Base-by-base conservation (phyloP, 2,329 filamentous ascomycete species). In the Fusarium globosum region DNA sequence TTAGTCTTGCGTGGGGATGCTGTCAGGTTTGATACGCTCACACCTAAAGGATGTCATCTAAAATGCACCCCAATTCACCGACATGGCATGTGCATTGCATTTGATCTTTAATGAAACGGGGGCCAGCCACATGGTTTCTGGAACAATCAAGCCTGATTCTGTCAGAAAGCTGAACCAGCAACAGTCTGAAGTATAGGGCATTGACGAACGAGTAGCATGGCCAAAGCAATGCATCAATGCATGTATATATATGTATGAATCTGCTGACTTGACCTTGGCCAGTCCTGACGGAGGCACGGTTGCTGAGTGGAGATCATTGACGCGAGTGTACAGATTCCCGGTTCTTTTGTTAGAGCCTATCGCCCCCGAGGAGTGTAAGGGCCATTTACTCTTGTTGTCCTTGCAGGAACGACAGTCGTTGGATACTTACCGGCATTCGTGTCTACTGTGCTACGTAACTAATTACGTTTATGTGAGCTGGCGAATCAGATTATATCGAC, bases 81-180 rank as follows among this genome's bases (percentile, higher is more conserved):
- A 53, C 46, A 65, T 48, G 41, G 43, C 51, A 69, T 53, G 65
- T 63, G 57, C 48, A 63, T 64, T 63, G 66, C 65, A 69, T 68
- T 58, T 55, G 62, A 61, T 52, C 65, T 49, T 45, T 48, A 49
- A 46, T 71, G 68, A 71, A 71, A 69, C 53, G 65, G 51, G 51
- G 69, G 30, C 48, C 60, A 52, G 58, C 65, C 66, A 55, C 66
- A 70, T 70, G 68, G 65, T 66, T 70, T 70, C 59, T 70, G 60
- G 59, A 70, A 70, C 60, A 65, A 51, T 36, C 46, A 52, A 28
- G 33, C 36, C 41, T 33, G 46, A 33, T 28, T 63, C 45, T 64
- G 43, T 38, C 58, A 52, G 43, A 64, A 64, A 69, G 45, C 51
- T 69, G 41, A 70, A 39, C 51, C 65, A 62, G 33, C 13, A 42